Conservation (phyloP, 148 eudicot species). For the Diospyros lotus region DNA sequence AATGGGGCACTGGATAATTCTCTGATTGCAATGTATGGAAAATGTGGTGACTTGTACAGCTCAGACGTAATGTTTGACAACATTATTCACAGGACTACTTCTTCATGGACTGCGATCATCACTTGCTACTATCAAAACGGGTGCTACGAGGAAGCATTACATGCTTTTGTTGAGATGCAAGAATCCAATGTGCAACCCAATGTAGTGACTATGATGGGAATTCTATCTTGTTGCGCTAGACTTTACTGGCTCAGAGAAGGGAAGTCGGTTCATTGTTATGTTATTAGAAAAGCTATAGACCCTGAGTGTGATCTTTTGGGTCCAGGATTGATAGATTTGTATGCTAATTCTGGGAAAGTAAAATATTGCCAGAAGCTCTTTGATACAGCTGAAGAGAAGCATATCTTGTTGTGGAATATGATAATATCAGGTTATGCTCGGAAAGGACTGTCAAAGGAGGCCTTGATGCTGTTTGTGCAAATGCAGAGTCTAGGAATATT, state of each 20-base stretch:
- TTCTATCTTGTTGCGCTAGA: slow-evolving; percentile 44
- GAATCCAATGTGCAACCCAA: slow-evolving; percentile 32
- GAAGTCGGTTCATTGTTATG: slow-evolving; percentile 43
- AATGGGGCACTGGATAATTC: slow-evolving; percentile 31
- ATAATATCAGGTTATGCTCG: slow-evolving; percentile 41
- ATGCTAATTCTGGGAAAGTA: slow-evolving; percentile 40
- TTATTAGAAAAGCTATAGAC: slow-evolving; percentile 29
- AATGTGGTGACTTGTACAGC: slow-evolving; percentile 41
- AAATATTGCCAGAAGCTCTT: slow-evolving; percentile 31
- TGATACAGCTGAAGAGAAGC: slow-evolving; percentile 22
- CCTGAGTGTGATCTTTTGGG: slow-evolving; percentile 33
- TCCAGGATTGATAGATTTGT: slow-evolving; percentile 42
- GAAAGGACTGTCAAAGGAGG: slow-evolving; percentile 32
- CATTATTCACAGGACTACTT: slow-evolving; percentile 17
- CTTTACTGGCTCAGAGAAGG: slow-evolving; percentile 38
- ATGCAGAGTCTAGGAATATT: slow-evolving; percentile 27
- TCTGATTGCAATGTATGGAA: slow-evolving; percentile 50
- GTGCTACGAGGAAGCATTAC: slow-evolving; percentile 28
- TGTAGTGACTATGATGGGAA: slow-evolving; percentile 38
- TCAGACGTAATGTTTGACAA: slow-evolving; percentile 25
- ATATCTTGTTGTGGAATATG: slow-evolving; percentile 49
- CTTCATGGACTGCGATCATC: slow-evolving; percentile 41
- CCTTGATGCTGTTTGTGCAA: slow-evolving; percentile 30
- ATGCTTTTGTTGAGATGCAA: slow-evolving; percentile 23
- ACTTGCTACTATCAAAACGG: slow-evolving; percentile 37